These are phyloP conservation scores for Hsuehochloa calcarea DNA, from an alignment of 176 grass and related monocot species.

Conservation along the genomic window DNA sequence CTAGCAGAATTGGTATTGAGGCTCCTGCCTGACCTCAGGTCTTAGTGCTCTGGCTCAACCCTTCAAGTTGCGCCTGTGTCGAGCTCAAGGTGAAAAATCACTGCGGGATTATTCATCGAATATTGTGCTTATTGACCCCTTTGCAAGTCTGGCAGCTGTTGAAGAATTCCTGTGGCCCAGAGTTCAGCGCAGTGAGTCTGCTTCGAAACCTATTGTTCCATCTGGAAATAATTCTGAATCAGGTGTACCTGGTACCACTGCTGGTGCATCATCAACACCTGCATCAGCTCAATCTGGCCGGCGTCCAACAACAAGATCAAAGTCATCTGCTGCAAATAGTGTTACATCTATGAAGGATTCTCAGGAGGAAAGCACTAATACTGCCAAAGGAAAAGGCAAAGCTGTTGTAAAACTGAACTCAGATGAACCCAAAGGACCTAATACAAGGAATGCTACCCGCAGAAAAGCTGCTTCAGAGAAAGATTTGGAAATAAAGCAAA, in stretches of 20 bases:
- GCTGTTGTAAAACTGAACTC: slow-evolving; percentile 59
- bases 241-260: slow-evolving; percentile 30
- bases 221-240: slow-evolving; percentile 73
- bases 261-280: slow-evolving; percentile 45
- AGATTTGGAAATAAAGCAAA: slow-evolving; percentile 60
- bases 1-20: slow-evolving; percentile 59
- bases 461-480: slow-evolving; percentile 73
- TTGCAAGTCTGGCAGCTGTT: slow-evolving; percentile 70
- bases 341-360: slow-evolving; percentile 51
- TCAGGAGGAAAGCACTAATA: slow-evolving; percentile 48
- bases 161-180: slow-evolving; percentile 95
- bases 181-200: slow-evolving; percentile 70
- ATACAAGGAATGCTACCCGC: slow-evolving; percentile 68
- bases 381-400: slow-evolving; percentile 84
- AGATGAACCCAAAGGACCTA: slow-evolving; percentile 61
- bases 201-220: slow-evolving; percentile 39
- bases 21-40: slow-evolving; percentile 59
- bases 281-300: slow-evolving; percentile 44
- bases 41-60: slow-evolving; percentile 71
- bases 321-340: slow-evolving; percentile 58
- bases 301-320: slow-evolving; percentile 70
- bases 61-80: slow-evolving; percentile 76
- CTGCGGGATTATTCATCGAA: slow-evolving; percentile 88
- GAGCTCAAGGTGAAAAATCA: slow-evolving; percentile 85
- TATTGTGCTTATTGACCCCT: slow-evolving; percentile 82